Percentiles rank a stretch among this genome's conserved stretches.
Conservation (phyloP, 768 basidiomycete genomes). For the Hygrophoropsis aurantiaca region DNA sequence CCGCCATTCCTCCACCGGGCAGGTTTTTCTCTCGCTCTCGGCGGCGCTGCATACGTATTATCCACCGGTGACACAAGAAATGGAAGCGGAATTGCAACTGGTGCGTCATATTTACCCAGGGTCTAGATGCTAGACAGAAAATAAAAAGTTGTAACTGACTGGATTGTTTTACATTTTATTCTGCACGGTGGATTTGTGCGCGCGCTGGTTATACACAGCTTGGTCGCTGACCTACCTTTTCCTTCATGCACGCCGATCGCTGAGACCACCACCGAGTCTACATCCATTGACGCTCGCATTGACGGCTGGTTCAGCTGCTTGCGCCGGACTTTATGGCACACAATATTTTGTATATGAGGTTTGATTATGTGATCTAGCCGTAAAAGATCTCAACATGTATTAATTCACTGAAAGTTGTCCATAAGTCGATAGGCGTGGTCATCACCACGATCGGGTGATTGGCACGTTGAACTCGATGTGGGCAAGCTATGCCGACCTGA, state of each 20-base stretch:
- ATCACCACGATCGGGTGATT: no score
- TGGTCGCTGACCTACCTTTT: slow-evolving; percentile 49
- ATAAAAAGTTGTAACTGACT: not conserved
- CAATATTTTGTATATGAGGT: no score
- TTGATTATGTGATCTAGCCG: no score
- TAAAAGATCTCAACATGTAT: no score
- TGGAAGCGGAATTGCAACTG: slow-evolving; percentile 44
- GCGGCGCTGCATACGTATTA: slow-evolving; percentile 17
- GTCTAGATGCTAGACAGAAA: no score
- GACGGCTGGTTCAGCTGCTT: slow-evolving; percentile 24
- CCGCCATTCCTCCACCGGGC: slow-evolving; percentile 39
- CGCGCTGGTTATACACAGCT: slow-evolving; percentile 26
- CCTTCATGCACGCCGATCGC: slow-evolving; percentile 35
- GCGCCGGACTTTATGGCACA: slow-evolving; percentile 20
- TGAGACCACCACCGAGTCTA: slow-evolving; percentile 28
- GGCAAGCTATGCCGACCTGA: no score
- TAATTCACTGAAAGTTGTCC: no score
- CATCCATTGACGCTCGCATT: slow-evolving; percentile 35
- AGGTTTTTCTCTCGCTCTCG: slow-evolving; percentile 43
- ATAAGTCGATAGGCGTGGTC: no score
- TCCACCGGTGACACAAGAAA: slow-evolving; percentile 39
- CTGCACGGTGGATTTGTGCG: no score
- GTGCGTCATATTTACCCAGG: slow-evolving; percentile 17
- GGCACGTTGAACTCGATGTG: no score
- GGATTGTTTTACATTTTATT: no score